These are phyloP conservation scores for Rostrohypoxylon terebratum DNA, from an alignment of 495 filamentous ascomycete genomes.

Conservation along the genomic window DNA sequence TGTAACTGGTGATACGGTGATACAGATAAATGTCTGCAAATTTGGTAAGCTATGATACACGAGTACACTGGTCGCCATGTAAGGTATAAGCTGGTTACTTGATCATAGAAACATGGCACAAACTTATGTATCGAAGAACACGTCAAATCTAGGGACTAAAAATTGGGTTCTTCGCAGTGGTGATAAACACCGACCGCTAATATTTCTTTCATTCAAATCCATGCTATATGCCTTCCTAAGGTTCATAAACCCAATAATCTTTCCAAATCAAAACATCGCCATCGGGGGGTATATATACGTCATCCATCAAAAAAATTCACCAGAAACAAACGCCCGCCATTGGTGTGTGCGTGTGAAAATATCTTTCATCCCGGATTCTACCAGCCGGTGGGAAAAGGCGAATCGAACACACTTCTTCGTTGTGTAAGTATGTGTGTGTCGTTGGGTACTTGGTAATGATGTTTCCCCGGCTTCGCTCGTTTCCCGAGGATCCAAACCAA, in stretches of 20 bases:
- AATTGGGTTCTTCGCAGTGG: slow-evolving; percentile 11
- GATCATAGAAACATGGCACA: not conserved
- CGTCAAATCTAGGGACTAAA: not conserved
- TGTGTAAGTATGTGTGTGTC: not conserved
- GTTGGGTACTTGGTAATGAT: slow-evolving; percentile 11
- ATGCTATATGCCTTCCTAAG: slow-evolving; percentile 25
- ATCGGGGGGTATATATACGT: slow-evolving; percentile 40
- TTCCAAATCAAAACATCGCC: slow-evolving; percentile 24
- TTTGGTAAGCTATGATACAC: not conserved
- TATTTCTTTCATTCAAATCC: not conserved
- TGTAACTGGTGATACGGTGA: slow-evolving; percentile 29
- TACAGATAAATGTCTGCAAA: not conserved
- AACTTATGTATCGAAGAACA: not conserved
- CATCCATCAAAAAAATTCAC: slow-evolving; percentile 39
- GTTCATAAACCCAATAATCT: slow-evolving; percentile 17
- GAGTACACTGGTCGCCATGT: not conserved
- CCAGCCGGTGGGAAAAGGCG: slow-evolving; percentile 38
- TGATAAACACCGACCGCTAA: slow-evolving; percentile 7
- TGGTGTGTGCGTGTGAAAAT: slow-evolving; percentile 10
- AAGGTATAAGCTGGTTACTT: not conserved
- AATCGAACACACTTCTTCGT: slow-evolving; percentile 3
- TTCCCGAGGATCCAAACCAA: slow-evolving; percentile 24
- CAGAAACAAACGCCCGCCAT: slow-evolving; percentile 48
- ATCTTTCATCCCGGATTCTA: slow-evolving; percentile 39
- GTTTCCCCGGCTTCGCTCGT: slow-evolving; percentile 1